phyloP scores from a whole-genome alignment of 257 asterid genomes.

The Verbascum thapsus region DNA sequence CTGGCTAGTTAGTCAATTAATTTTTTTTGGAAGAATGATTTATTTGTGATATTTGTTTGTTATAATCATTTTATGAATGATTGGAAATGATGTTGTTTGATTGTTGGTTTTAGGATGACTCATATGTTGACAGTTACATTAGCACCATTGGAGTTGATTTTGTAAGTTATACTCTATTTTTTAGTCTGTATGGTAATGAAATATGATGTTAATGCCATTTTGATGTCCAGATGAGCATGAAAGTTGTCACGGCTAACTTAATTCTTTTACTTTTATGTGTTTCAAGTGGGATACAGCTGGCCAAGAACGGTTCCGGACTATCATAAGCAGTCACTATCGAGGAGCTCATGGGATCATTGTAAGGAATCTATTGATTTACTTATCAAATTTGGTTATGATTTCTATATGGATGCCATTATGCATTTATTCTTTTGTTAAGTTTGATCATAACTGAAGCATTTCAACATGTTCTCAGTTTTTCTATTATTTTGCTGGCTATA shows the following conservation, averaged over 20 bases:
- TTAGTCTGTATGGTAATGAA: not conserved
- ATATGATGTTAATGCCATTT: not conserved
- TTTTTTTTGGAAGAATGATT: not conserved
- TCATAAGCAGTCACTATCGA: constrained; percentile 89
- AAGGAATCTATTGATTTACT: constrained; percentile 36
- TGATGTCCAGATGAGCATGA: not conserved
- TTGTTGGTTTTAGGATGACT: constrained; percentile 69
- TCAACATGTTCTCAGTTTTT: too few species aligned
- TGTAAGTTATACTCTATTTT: constrained; percentile 41
- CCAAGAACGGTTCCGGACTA: constrained; percentile 86
- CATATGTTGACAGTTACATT: constrained; percentile 85
- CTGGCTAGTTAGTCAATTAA: not conserved
- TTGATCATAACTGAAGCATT: not conserved
- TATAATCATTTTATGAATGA: not conserved
- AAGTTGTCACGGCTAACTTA: not conserved
- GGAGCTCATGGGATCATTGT: constrained; percentile 94
- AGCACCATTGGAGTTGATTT: constrained; percentile 94
- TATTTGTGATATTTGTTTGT: constrained; percentile 2
- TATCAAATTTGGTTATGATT: constrained; percentile 3
- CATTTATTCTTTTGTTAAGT: not conserved
- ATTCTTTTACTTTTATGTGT: constrained; percentile 24
- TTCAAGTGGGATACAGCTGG: constrained; percentile 96
- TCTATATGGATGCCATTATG: not conserved
- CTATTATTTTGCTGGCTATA: too few species aligned
- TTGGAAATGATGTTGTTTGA: constrained; percentile 19